Evolutionary conservation across 179 eudicot species (phyloP).

Genomic region (Amaranthus tricolor): DNA sequence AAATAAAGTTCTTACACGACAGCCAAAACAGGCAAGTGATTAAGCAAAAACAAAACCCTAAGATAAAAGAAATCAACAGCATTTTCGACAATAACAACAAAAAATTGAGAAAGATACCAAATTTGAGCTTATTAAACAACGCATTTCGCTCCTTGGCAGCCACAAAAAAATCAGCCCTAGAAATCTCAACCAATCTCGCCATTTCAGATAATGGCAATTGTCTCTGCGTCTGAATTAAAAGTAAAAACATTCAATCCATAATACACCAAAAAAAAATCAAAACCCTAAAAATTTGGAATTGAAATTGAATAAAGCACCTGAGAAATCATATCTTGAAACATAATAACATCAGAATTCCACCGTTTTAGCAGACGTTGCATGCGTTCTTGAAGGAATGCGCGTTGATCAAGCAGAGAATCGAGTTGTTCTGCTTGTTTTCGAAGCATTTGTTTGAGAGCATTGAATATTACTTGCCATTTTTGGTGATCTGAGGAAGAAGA

Average conservation of each 20-base stretch:
- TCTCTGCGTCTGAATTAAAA: conserved; percentile 39
- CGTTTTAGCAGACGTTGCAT: conserved; percentile 26
- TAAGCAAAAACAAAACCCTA: not conserved
- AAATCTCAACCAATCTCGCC: conserved; percentile 32
- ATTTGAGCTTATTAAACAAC: conserved; percentile 35
- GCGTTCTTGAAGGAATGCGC: conserved; percentile 39
- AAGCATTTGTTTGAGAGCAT: conserved; percentile 37
- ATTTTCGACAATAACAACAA: not conserved
- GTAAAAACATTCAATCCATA: not conserved
- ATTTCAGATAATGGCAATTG: conserved; percentile 27
- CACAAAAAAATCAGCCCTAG: conserved; percentile 32
- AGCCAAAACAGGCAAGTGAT: not conserved
- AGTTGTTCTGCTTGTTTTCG: conserved; percentile 36
- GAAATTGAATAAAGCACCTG: conserved; percentile 33
- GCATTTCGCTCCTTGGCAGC: conserved; percentile 43
- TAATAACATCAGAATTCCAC: conserved; percentile 34
- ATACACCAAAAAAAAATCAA: conserved; percentile 14
- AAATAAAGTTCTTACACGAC: too few relatives aligned
- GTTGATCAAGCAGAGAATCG: conserved; percentile 37
- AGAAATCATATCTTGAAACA: conserved; percentile 30
- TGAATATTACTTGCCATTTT: conserved; percentile 46
- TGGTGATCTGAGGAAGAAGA: conserved; percentile 30
- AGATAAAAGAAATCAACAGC: not conserved
- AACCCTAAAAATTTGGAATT: not conserved
- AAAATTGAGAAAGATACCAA: conserved; percentile 38